phyloP scores from a whole-genome alignment of 345 rosid genomes.

The Camelina sativa region DNA sequence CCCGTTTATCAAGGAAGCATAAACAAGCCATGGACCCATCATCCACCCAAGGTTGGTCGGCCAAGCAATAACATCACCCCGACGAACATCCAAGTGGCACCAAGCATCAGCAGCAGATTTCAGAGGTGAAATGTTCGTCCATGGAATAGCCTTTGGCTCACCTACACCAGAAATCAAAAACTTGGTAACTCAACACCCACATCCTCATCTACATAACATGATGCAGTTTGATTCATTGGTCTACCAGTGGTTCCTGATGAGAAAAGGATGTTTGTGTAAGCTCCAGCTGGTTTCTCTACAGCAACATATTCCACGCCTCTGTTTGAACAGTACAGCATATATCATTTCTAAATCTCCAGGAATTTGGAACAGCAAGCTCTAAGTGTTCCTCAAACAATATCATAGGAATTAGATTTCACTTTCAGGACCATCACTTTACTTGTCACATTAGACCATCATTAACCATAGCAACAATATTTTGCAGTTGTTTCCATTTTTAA shows the following conservation, averaged over 20 bases:
- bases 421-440: background rate
- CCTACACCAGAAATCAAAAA: conserved; percentile 57
- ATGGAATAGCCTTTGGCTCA: conserved; percentile 97
- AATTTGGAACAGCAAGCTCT: background rate
- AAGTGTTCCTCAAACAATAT: background rate
- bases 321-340: conserved; percentile 36
- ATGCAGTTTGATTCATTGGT: conserved; percentile 15
- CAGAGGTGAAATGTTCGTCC: conserved; percentile 76
- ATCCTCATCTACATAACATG: conserved; percentile 24
- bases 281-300: conserved; percentile 78
- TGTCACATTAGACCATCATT: background rate
- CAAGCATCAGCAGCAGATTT: conserved; percentile 99
- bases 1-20: conserved; percentile 86
- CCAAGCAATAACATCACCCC: conserved; percentile 86
- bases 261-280: conserved; percentile 84
- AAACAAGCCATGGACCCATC: conserved; percentile 99
- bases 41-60: conserved; percentile 99
- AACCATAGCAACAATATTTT: background rate
- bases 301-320: conserved; percentile 75
- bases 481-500: conserved; percentile 4
- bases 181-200: conserved; percentile 15
- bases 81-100: conserved; percentile 93
- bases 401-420: background rate
- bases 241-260: conserved; percentile 99
- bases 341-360: background rate